A percentile compares a stretch with the other conserved stretches of the same genome.
Evolutionary conservation across 169 alveolate genomes (phyloP).

Genomic region (Plasmodium fragile): DNA sequence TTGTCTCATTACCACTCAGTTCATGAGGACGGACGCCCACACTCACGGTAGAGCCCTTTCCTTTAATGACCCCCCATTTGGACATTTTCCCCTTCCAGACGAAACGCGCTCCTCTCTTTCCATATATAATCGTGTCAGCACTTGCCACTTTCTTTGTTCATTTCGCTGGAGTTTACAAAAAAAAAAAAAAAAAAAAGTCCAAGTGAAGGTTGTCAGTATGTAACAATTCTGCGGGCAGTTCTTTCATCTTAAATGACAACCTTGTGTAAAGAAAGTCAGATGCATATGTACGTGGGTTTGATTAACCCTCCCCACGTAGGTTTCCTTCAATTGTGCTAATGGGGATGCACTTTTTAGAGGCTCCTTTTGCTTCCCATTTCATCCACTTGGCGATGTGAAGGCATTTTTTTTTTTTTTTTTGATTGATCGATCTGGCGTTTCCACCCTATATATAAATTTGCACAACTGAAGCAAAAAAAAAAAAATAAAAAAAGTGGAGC

Average conservation of each 20-base stretch:
- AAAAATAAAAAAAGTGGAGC: neutral
- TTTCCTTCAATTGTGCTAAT: neutral
- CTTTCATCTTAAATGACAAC: neutral
- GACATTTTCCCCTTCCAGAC: neutral
- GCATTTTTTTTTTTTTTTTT: neutral
- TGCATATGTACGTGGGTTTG: neutral
- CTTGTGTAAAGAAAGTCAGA: neutral
- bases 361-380: neutral
- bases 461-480: neutral
- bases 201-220: neutral
- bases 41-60: neutral
- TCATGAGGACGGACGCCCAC: neutral
- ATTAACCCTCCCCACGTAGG: neutral
- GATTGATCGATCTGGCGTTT: neutral
- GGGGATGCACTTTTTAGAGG: neutral
- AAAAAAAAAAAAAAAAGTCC: neutral
- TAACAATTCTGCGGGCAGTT: neutral
- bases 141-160: neutral
- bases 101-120: neutral
- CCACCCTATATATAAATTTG: neutral
- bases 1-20: neutral
- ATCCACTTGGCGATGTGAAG: neutral
- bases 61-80: neutral
- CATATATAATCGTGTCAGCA: neutral
- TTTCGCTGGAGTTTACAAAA: neutral